phyloP scores from a whole-genome alignment of 2,329 filamentous ascomycete species.

The Fusarium compactum region DNA sequence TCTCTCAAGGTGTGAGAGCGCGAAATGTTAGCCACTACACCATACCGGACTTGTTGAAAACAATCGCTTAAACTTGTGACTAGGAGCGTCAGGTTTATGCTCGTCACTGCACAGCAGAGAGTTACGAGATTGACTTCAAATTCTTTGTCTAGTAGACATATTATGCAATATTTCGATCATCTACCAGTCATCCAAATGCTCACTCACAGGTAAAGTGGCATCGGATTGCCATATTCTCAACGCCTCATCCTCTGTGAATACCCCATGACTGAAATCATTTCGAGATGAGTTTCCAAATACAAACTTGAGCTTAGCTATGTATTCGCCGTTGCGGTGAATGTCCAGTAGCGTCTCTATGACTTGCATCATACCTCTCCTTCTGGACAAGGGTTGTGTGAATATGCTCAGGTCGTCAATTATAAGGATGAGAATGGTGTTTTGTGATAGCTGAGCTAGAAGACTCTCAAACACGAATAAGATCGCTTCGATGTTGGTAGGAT shows the following conservation, averaged over 20 bases:
- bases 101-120: too few species aligned
- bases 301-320: neutral
- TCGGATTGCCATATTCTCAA: neutral
- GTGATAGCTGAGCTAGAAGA: neutral
- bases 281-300: neutral
- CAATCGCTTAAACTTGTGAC: too few species aligned
- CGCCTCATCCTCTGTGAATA: neutral
- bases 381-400: neutral
- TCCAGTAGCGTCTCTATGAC: neutral
- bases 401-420: neutral
- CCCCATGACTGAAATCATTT: neutral
- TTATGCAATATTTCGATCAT: too few species aligned
- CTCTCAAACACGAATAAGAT: neutral
- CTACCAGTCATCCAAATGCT: neutral
- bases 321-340: neutral
- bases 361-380: neutral
- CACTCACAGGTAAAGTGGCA: neutral
- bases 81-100: too few species aligned
- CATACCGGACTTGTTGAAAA: constrained; percentile 45
- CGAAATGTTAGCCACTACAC: constrained; percentile 53
- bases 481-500: neutral
- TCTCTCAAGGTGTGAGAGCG: constrained; percentile 49
- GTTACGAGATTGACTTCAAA: too few species aligned
- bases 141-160: too few species aligned
- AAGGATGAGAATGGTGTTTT: neutral